phyloP scores from a whole-genome alignment of 192 early-diverging fungal genomes.

The Mortierella alpina region DNA sequence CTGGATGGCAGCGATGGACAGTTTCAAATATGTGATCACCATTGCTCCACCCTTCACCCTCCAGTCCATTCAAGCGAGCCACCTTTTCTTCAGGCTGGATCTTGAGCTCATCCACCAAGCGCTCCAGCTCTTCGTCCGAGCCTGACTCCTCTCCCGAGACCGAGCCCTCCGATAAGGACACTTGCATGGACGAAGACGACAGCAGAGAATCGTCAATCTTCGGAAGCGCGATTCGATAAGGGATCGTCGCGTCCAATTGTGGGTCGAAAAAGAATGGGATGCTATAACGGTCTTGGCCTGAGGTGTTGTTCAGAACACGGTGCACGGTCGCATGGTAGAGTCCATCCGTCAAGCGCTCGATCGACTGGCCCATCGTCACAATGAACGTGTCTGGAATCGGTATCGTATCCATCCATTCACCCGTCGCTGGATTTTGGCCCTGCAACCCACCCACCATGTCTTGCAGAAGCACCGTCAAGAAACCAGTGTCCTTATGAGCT shows the following conservation, averaged over 20 bases:
- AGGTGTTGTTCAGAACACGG: slow-evolving; percentile 64
- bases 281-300: slow-evolving; percentile 62
- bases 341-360: slow-evolving; percentile 64
- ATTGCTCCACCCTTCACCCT: slow-evolving; percentile 28
- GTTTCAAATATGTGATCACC: slow-evolving; percentile 45
- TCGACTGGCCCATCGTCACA: slow-evolving; percentile 72
- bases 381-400: slow-evolving; percentile 69
- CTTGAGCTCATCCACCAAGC: slow-evolving; percentile 6
- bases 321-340: slow-evolving; percentile 68
- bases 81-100: neutral
- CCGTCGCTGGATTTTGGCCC: slow-evolving; percentile 63
- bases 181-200: slow-evolving; percentile 53
- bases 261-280: slow-evolving; percentile 70
- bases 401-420: slow-evolving; percentile 70
- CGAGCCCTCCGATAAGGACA: slow-evolving; percentile 24
- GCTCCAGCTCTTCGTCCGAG: slow-evolving; percentile 19
- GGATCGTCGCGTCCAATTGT: slow-evolving; percentile 49
- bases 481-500: slow-evolving; percentile 67
- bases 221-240: slow-evolving; percentile 47
- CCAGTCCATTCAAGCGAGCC: neutral
- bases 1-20: slow-evolving; percentile 39
- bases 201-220: neutral
- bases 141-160: neutral
- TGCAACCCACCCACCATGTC: slow-evolving; percentile 69
- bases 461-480: slow-evolving; percentile 68